Percentiles rank a stretch among this genome's conserved stretches.
These are phyloP conservation scores for Rehmannia glutinosa DNA, from an alignment of 257 asterid genomes.

Conservation along the genomic window DNA sequence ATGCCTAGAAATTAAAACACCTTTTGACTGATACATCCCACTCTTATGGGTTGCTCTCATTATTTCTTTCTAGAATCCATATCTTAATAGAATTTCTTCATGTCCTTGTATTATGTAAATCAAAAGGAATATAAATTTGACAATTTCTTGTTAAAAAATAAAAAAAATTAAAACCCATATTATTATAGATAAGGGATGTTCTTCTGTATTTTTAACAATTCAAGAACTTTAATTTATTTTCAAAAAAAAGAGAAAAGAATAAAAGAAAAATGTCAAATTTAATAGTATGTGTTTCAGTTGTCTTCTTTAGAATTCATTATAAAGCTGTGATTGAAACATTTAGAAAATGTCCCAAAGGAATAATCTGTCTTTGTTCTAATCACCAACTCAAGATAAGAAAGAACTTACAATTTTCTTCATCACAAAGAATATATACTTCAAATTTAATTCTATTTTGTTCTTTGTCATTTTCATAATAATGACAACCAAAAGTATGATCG, in stretches of 20 bases:
- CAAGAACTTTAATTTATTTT: too few relatives aligned
- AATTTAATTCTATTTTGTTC: constrained; percentile 20
- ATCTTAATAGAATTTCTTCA: constrained; percentile 22
- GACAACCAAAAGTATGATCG: constrained; percentile 24
- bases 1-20: not conserved
- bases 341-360: constrained; percentile 12
- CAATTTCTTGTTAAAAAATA: too few relatives aligned
- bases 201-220: too few relatives aligned
- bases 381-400: constrained; percentile 32
- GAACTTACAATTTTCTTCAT: constrained; percentile 23
- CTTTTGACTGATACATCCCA: constrained; percentile 18
- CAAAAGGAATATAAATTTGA: not conserved
- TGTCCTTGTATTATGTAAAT: not conserved
- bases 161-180: too few relatives aligned
- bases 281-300: not conserved
- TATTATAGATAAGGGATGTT: too few relatives aligned
- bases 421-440: constrained; percentile 23
- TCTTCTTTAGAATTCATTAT: not conserved
- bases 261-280: too few relatives aligned
- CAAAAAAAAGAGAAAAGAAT: too few relatives aligned
- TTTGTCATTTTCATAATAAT: constrained; percentile 26
- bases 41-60: not conserved
- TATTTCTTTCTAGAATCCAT: constrained; percentile 10
- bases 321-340: constrained; percentile 11
- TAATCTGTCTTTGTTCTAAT: constrained; percentile 22